Evolutionary conservation across 2,329 filamentous ascomycete species (phyloP).

Genomic region (Kalaharituber pfeilii): DNA sequence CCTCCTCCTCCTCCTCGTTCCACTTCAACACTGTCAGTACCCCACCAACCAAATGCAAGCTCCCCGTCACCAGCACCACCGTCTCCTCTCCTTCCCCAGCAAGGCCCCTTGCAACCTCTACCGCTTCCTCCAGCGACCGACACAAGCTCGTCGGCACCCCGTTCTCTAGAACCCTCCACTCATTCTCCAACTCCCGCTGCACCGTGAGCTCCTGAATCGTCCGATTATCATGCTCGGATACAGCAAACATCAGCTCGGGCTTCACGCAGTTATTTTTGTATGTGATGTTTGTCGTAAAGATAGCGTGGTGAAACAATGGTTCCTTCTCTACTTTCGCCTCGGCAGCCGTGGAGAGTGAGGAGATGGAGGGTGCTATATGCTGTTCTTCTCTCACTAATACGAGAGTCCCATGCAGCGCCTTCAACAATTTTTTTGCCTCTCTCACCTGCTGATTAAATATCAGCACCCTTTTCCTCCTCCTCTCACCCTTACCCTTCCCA

Average conservation of each 20-base stretch:
- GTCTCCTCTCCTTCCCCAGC: slow-evolving; percentile 7
- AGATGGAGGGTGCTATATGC: too few species aligned
- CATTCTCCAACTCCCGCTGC: neutral
- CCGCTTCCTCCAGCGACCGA: neutral
- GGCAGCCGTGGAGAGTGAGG: too few species aligned
- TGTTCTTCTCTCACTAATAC: too few species aligned
- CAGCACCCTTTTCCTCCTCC: neutral
- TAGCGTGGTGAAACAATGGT: too few species aligned
- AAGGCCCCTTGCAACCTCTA: neutral
- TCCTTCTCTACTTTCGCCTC: too few species aligned
- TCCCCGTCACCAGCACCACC: slow-evolving; percentile 43
- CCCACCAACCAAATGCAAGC: slow-evolving; percentile 44
- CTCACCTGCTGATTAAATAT: neutral
- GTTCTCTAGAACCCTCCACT: too few species aligned
- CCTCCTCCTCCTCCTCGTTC: neutral
- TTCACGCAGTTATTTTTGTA: neutral
- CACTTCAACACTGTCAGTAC: slow-evolving; percentile 34
- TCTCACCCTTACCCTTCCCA: too few species aligned
- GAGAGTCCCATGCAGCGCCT: too few species aligned
- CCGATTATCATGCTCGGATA: neutral
- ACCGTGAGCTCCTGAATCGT: neutral
- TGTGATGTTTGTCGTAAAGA: neutral
- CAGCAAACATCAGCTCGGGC: neutral
- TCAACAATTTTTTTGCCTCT: neutral
- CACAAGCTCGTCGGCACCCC: too few species aligned